Percentiles rank a stretch among this genome's conserved stretches.
These are phyloP conservation scores for Cynara cardunculus DNA, from an alignment of 129 eudicot species.

Conservation along the genomic window DNA sequence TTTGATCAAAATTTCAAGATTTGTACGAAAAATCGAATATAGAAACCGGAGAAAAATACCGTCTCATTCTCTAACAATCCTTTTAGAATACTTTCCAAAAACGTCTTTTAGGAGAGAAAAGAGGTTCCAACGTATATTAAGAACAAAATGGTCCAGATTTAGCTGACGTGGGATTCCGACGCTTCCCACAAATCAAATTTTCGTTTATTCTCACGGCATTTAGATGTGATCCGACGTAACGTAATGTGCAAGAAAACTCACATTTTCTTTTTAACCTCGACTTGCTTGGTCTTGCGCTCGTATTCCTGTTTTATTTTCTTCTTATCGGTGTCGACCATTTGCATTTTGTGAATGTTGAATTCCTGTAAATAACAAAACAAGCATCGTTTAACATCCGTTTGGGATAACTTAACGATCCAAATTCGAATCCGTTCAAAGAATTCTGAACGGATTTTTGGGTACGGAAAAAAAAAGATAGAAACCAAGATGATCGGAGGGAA, in stretches of 20 bases:
- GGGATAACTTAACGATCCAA: not conserved
- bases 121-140: not conserved
- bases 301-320: conserved; percentile 69
- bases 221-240: not conserved
- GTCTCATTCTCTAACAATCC: not conserved
- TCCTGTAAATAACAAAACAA: conserved; percentile 37
- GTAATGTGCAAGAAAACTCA: conserved; percentile 16
- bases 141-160: not conserved
- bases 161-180: not conserved
- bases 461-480: not conserved
- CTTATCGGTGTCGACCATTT: conserved; percentile 76
- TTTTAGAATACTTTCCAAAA: not conserved
- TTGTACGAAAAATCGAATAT: too few species aligned
- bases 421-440: not conserved
- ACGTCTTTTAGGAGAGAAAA: too few species aligned
- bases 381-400: not conserved
- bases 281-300: conserved; percentile 78
- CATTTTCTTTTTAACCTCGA: conserved; percentile 78
- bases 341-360: conserved; percentile 79
- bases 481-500: not conserved
- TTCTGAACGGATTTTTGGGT: not conserved
- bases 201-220: not conserved
- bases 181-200: not conserved
- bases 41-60: not conserved
- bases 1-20: not conserved